phyloP scores from a whole-genome alignment of 2,329 filamentous ascomycete genomes.

The Sclerotiophoma versabilis region DNA sequence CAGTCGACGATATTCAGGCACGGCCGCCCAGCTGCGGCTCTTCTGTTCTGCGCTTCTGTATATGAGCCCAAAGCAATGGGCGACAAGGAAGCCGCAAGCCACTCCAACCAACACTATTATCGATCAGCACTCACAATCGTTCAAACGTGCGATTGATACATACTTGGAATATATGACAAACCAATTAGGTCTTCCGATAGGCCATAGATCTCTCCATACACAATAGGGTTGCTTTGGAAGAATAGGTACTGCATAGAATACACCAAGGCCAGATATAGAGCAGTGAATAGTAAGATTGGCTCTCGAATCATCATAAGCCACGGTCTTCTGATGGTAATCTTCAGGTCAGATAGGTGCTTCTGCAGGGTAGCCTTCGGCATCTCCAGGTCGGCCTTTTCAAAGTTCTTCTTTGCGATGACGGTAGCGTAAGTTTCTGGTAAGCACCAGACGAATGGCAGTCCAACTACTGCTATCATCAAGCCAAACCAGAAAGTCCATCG shows the following conservation, averaged over 20 bases:
- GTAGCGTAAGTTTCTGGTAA: constrained; percentile 58
- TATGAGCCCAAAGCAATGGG: not conserved
- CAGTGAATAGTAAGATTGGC: constrained; percentile 72
- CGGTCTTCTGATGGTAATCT: not conserved
- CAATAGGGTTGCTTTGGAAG: constrained; percentile 72
- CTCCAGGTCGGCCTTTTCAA: not conserved
- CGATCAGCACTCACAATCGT: not conserved
- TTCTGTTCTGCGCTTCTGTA: not conserved
- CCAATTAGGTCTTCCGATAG: constrained; percentile 1
- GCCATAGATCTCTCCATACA: constrained; percentile 56
- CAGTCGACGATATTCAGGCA: constrained; percentile 69
- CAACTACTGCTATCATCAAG: constrained; percentile 69
- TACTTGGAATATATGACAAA: constrained; percentile 4
- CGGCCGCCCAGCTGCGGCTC: constrained; percentile 28
- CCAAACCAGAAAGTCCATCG: constrained; percentile 73
- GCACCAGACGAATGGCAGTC: constrained; percentile 63
- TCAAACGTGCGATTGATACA: not conserved
- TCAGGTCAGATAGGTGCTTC: not conserved
- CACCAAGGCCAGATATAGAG: constrained; percentile 66
- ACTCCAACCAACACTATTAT: constrained; percentile 2
- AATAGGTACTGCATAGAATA: constrained; percentile 73
- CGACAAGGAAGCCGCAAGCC: not conserved
- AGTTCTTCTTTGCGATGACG: constrained; percentile 25
- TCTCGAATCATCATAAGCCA: constrained; percentile 68
- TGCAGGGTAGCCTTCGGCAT: not conserved